phyloP scores from a whole-genome alignment of 2,329 filamentous ascomycete species.

The Raffaelea arxii region DNA sequence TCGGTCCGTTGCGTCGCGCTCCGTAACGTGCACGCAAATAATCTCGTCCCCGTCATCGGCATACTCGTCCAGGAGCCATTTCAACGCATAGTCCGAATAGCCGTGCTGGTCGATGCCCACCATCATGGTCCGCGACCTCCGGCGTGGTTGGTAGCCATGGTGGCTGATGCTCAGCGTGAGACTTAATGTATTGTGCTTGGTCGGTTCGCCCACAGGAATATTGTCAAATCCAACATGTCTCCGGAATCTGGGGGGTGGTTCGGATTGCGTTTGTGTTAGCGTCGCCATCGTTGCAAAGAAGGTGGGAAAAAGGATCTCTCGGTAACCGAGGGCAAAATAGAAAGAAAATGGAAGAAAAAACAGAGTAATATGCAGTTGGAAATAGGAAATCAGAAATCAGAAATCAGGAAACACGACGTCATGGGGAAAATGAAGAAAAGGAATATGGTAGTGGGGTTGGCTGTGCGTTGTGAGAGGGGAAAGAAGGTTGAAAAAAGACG shows the following conservation, averaged over 20 bases:
- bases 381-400: not conserved
- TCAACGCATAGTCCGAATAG: slow-evolving; percentile 84
- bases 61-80: slow-evolving; percentile 86
- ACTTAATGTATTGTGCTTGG: slow-evolving; percentile 52
- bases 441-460: slow-evolving; percentile 5
- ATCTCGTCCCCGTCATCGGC: slow-evolving; percentile 92
- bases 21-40: slow-evolving; percentile 79
- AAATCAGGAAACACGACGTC: not conserved
- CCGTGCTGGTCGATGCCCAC: slow-evolving; percentile 85
- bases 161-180: slow-evolving; percentile 81
- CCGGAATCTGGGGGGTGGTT: slow-evolving; percentile 38
- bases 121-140: slow-evolving; percentile 78
- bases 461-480: slow-evolving; percentile 8
- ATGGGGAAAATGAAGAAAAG: slow-evolving; percentile 1
- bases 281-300: slow-evolving; percentile 24
- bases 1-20: slow-evolving; percentile 58
- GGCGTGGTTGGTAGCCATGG: slow-evolving; percentile 71
- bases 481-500: not conserved
- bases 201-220: slow-evolving; percentile 45
- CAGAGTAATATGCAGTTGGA: not conserved
- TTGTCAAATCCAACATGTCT: slow-evolving; percentile 54
- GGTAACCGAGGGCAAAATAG: too few species aligned
- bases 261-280: slow-evolving; percentile 28
- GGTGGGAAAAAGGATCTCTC: slow-evolving; percentile 1
- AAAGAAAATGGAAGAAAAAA: not conserved